A percentile compares a stretch with the other conserved stretches of the same genome.
Evolutionary conservation across 192 early-diverging fungal species (phyloP).

Genomic region (Chytriomyces sp.): DNA sequence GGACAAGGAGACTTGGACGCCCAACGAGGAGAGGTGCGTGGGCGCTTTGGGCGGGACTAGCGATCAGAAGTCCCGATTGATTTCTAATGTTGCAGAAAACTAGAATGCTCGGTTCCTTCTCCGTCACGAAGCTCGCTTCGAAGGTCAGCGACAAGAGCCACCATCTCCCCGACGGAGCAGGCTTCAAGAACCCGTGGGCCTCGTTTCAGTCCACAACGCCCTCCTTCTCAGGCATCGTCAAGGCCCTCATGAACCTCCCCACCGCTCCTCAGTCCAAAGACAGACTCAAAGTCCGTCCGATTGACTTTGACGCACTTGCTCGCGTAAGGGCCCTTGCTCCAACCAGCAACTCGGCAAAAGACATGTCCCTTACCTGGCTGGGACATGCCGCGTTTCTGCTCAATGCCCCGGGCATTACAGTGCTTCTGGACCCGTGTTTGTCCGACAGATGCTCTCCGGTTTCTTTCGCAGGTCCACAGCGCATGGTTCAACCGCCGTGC

Average conservation of each 20-base stretch:
- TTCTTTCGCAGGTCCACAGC: conserved; percentile 69
- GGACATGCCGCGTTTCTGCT: conserved; percentile 68
- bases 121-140: no score
- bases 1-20: no score
- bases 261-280: not conserved
- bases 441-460: conserved; percentile 73
- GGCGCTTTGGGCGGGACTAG: not conserved
- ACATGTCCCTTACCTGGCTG: conserved; percentile 62
- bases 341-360: conserved; percentile 16
- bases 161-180: conserved; percentile 52
- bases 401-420: conserved; percentile 64
- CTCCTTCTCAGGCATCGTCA: not conserved
- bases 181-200: conserved; percentile 66
- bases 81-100: no score
- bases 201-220: conserved; percentile 44
- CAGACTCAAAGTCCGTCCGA: conserved; percentile 31
- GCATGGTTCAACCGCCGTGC: conserved; percentile 66
- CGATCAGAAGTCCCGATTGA: not conserved
- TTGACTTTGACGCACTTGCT: conserved; percentile 37
- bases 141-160: conserved; percentile 29
- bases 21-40: not conserved
- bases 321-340: conserved; percentile 23
- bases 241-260: not conserved
- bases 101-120: no score
- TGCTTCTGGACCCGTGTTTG: conserved; percentile 77